Base-by-base conservation (phyloP, 352 stramenopile genomes). In the Pythium angustatum region DNA sequence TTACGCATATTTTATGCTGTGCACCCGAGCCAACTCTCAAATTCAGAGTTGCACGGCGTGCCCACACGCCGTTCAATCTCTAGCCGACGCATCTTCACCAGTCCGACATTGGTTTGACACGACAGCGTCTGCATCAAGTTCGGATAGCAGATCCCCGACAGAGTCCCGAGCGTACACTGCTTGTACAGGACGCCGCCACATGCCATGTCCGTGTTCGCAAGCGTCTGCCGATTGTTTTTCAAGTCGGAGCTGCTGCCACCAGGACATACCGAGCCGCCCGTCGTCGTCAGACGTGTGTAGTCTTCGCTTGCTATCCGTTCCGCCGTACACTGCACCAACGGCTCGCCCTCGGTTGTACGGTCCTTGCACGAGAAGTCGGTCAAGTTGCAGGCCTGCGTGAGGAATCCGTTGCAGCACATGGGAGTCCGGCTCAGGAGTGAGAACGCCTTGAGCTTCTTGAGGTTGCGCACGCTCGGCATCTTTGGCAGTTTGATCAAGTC, bases 381-480 rank as follows among this genome's bases (percentile, higher is more conserved):
- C 17, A 71, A 26, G 21, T 71, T 54, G 34, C 64, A 71, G 6
- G 30, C 27, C 2, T 53, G 52, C 4, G 49, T 59, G 1, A 68
- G 21, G 51, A 61, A 71, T 11, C 64, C 64, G 21, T 71, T 67
- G 58, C 64, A 71, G 30, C 64, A 71, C 36, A 64, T 33, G 7
- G 58, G 51, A 8, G 51, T 48, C 2, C 57, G 51, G 3, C 17
- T 50, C 19, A 34, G 21, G 12, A 71, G 27, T 10, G 58, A 24
- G 38, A 64, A 56, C 0, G 26, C 55, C 11, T 56, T 56, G 45
- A 71, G 64, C 11, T 56, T 40, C 8, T 21, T 21, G 4, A 71
- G 56, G 0, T 49, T 31, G 15, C 3, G 5, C 1, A 66, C 5
- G 6, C 49, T 47, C 11, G 62, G 62, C 26, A 69, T 22, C 7